Evolutionary conservation across 495 filamentous ascomycete genomes (phyloP).

Genomic region (Immersiella caudata): DNA sequence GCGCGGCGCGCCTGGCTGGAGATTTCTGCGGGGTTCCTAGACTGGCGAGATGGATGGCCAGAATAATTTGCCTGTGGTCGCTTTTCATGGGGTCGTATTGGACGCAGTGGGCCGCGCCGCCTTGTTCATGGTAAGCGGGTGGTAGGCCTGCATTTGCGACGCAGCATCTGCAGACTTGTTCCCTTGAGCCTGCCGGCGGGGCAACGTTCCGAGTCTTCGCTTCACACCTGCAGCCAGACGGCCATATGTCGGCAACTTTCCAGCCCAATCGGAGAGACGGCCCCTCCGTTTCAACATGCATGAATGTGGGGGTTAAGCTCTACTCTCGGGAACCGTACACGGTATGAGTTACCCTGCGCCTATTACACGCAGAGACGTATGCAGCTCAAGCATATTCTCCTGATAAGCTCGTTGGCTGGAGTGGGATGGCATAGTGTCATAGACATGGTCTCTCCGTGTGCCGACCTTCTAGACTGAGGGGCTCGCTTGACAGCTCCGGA

Average conservation of each 20-base stretch:
- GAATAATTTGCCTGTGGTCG: background rate
- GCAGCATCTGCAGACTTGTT: conserved; percentile 2
- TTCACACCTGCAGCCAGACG: background rate
- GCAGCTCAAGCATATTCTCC: conserved; percentile 1
- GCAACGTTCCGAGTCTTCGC: background rate
- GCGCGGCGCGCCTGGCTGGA: background rate
- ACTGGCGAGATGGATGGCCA: conserved; percentile 1
- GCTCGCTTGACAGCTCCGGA: background rate
- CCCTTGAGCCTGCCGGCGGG: background rate
- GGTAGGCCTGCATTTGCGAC: background rate
- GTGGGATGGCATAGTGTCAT: background rate
- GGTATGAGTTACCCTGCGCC: background rate
- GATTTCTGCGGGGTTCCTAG: background rate
- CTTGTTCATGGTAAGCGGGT: background rate
- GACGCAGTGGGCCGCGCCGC: background rate
- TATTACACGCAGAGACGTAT: background rate
- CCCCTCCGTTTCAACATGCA: background rate
- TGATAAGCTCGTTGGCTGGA: conserved; percentile 2
- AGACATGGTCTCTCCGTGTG: background rate
- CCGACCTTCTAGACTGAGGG: background rate
- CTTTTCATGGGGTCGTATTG: background rate
- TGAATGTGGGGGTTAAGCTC: background rate
- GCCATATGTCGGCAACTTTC: background rate
- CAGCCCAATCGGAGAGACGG: background rate
- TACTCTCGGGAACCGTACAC: background rate